A percentile compares a stretch with the other conserved stretches of the same genome.
These are phyloP conservation scores for Santalum album DNA, from an alignment of 164 flowering plant species.

Conservation along the genomic window DNA sequence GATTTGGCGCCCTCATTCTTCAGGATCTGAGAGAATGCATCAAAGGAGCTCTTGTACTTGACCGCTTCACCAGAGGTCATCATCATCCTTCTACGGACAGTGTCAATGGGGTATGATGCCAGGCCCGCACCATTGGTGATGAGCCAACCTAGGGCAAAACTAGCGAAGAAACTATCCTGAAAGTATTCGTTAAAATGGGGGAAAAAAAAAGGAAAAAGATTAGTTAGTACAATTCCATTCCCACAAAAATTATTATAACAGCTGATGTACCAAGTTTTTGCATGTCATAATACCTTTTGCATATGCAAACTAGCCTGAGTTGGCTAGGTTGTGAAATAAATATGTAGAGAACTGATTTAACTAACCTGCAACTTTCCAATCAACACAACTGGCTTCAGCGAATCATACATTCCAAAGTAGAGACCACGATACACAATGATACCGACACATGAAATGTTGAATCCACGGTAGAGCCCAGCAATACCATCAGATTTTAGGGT, in stretches of 20 bases:
- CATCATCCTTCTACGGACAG: conserved; percentile 50
- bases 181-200: too few relatives aligned
- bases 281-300: too few relatives aligned
- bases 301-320: too few relatives aligned
- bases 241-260: too few relatives aligned
- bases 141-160: conserved; percentile 42
- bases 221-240: too few relatives aligned
- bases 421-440: conserved; percentile 48
- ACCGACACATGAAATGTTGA: conserved; percentile 40
- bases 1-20: conserved; percentile 51
- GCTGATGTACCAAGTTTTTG: too few relatives aligned
- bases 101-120: conserved; percentile 46
- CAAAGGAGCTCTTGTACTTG: conserved; percentile 41
- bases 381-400: conserved; percentile 32
- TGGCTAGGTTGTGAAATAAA: not conserved
- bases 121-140: conserved; percentile 46
- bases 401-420: conserved; percentile 41
- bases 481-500: conserved; percentile 30
- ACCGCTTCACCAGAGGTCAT: conserved; percentile 48
- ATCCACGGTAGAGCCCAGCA: conserved; percentile 49
- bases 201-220: too few relatives aligned
- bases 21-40: conserved; percentile 34
- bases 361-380: conserved; percentile 30
- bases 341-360: not conserved
- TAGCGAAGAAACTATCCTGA: conserved; percentile 49